Evolutionary conservation across 257 asterid genomes (phyloP), one percentile per base, ranked within the genome.

Genomic region (Lavandula angustifolia): DNA sequence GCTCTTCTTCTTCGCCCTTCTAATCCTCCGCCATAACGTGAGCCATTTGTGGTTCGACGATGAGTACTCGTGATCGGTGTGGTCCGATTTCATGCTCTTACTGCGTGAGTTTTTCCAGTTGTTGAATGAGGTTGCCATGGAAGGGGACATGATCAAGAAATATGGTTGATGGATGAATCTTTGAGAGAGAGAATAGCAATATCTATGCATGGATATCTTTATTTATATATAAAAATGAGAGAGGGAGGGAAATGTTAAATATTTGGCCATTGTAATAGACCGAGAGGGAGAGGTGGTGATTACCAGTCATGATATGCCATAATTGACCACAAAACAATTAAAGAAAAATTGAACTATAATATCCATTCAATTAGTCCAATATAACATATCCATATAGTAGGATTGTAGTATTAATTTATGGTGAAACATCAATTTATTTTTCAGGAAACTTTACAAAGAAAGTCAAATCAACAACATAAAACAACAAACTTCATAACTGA

Each of bases 21-120:
- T 79, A 29, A 84, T 61, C 53, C 67, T 84, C 48, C 81, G 72
- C 95, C 89, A 85, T 27, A 88, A 76, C 63, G 54, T 70, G 5
- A 70, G 50, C 92, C 89, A 85, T 66, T 72, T 78, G 46, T 33
- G 80, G 37, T 29, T 72, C 1, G 73, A 70, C 47, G 61, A 69
- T 3, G 73, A 38, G 53, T 68, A 3, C 12, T 69, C 73, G 5
- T 37, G 14, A 42, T 71, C 83, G 7, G 8, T 42, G 53, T 70
- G 72, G 53, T 88, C 86, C 10, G 80, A 63, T 32, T 76, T 77
- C 8, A 82, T 80, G 60, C 92, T 84, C 57, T 68, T 81, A 75
- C 87, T 79, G 56, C 84, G 69, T 5, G 81, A 58, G 57, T 51
- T 82, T 65, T 76, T 84, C 95, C 85, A 81, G 64, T 42, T 55